phyloP scores from a whole-genome alignment of 805 yeast species.

The Sporopachydermia lactativora region DNA sequence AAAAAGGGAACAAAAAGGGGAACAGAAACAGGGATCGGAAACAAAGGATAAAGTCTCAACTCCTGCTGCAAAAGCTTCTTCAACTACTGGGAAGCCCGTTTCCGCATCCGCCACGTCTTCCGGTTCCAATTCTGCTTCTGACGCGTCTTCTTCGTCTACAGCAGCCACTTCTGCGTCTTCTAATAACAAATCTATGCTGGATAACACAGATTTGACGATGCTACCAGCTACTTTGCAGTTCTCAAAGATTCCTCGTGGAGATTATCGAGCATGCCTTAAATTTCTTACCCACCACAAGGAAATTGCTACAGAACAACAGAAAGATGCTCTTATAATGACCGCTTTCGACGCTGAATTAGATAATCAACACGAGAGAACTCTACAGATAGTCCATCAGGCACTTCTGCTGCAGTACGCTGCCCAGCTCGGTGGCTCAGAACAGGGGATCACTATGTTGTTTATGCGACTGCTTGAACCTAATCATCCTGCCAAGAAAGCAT shows the following conservation, averaged over 20 bases:
- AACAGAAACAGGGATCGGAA: constrained; percentile 16
- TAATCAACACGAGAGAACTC: constrained; percentile 38
- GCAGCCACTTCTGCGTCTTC: constrained; percentile 5
- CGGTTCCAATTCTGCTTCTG: constrained; percentile 1
- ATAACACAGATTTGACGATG: constrained; percentile 35
- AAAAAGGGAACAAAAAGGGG: no score
- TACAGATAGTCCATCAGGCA: constrained; percentile 66
- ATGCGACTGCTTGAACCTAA: constrained; percentile 37
- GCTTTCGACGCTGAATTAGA: constrained; percentile 76
- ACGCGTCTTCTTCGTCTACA: constrained; percentile 4
- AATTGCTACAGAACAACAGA: constrained; percentile 70
- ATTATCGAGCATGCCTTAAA: constrained; percentile 34
- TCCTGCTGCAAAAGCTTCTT: constrained; percentile 5
- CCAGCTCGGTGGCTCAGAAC: constrained; percentile 19
- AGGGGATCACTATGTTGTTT: constrained; percentile 54
- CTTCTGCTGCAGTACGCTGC: constrained; percentile 60
- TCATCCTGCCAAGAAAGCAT: constrained; percentile 57
- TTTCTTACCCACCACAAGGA: constrained; percentile 41
- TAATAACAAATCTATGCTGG: constrained; percentile 11
- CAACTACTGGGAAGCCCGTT: constrained; percentile 9
- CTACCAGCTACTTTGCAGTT: constrained; percentile 54
- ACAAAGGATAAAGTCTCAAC: constrained; percentile 7
- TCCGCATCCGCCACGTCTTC: constrained; percentile 3
- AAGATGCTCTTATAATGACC: constrained; percentile 84
- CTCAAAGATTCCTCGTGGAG: constrained; percentile 37